Evolutionary conservation across 78 protist genomes (phyloP).

Genomic region (Dictyostelium firmibasis): DNA sequence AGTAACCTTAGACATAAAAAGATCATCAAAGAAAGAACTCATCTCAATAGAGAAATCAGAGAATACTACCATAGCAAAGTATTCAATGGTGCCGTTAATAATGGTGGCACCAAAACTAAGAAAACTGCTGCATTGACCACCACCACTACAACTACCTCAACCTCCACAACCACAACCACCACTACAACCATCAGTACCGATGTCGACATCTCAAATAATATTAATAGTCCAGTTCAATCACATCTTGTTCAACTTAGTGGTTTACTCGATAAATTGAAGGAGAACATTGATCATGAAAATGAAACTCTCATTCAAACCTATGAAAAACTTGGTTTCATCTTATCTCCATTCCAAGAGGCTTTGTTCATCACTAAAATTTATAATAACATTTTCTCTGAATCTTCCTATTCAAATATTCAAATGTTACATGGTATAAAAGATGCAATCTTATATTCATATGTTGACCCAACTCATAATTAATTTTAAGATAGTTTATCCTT

Average conservation of each 20-base stretch:
- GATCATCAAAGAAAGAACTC: conserved; percentile 43
- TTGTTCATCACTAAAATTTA: conserved; percentile 40
- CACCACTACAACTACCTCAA: neutral
- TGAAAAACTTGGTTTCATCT: conserved; percentile 18
- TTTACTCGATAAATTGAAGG: conserved; percentile 45
- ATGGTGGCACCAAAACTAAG: neutral
- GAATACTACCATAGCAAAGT: conserved; percentile 46
- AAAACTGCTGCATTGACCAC: neutral
- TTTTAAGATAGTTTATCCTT: neutral
- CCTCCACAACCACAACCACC: neutral
- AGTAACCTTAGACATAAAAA: conserved; percentile 5
- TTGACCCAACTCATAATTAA: neutral
- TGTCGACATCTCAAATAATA: neutral
- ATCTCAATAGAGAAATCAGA: conserved; percentile 36
- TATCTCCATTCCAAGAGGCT: conserved; percentile 63
- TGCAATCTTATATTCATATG: neutral
- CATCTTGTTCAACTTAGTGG: conserved; percentile 4
- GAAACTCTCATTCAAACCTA: conserved; percentile 20
- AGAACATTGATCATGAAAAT: conserved; percentile 50
- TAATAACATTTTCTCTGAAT: neutral
- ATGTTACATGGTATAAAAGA: conserved; percentile 55
- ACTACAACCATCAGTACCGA: neutral
- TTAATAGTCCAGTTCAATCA: conserved; percentile 23
- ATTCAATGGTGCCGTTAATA: neutral
- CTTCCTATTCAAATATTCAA: conserved; percentile 39